Evolutionary conservation across 495 filamentous ascomycete species (phyloP).

Genomic region (Tuber microsphaerosporum): DNA sequence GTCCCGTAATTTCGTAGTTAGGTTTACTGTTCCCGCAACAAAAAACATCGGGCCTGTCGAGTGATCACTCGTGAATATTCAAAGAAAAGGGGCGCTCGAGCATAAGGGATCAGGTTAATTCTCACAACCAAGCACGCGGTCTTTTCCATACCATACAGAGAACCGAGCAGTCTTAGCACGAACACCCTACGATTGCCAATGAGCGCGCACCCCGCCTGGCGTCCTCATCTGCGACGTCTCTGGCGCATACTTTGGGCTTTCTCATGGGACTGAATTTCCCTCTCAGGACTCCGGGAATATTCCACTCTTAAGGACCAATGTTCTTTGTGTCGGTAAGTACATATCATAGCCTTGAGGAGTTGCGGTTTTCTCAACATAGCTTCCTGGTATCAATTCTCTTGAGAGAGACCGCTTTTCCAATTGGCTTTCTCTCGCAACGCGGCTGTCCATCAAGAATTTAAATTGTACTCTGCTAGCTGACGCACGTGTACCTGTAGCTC

Average conservation of each 20-base stretch:
- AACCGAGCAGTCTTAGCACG: neutral
- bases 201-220: neutral
- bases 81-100: neutral
- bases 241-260: neutral
- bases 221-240: neutral
- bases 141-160: neutral
- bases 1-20: neutral
- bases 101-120: neutral
- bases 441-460: neutral
- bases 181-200: neutral
- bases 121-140: neutral
- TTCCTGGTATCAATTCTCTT: neutral
- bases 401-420: neutral
- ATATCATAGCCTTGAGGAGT: neutral
- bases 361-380: neutral
- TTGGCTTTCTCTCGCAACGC: neutral
- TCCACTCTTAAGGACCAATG: neutral
- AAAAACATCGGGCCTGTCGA: neutral
- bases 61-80: neutral
- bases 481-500: neutral
- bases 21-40: neutral
- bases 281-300: neutral
- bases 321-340: neutral
- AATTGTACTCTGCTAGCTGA: neutral
- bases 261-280: neutral